A percentile compares a stretch with the other conserved stretches of the same genome.
phyloP scores from a whole-genome alignment of 75 land plant genomes.

The Picea sitchensis region DNA sequence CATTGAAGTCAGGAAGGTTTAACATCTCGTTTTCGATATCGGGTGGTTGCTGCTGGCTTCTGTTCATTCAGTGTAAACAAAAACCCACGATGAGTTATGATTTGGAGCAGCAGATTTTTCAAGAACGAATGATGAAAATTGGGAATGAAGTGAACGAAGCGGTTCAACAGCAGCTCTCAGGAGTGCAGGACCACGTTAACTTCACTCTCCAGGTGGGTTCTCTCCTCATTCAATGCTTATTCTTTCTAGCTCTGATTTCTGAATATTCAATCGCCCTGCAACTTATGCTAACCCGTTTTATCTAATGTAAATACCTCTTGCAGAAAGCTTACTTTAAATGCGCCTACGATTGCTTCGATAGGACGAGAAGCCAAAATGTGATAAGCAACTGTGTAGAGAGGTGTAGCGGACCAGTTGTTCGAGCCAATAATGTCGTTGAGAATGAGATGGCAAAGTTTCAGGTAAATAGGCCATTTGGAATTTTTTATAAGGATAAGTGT shows the following conservation, averaged over 20 bases:
- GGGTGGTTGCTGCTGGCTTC: no score
- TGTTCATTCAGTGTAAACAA: no score
- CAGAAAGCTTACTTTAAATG: slow-evolving; percentile 90
- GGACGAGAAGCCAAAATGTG: slow-evolving; percentile 53
- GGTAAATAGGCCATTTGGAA: slow-evolving; percentile 16
- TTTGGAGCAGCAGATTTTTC: slow-evolving; percentile 40
- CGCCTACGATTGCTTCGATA: slow-evolving; percentile 84
- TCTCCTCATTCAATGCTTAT: background rate
- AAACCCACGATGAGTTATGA: no score
- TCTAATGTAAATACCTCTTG: background rate
- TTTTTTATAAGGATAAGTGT: no score
- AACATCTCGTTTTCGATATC: no score
- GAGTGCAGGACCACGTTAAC: slow-evolving; percentile 81
- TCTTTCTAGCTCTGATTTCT: background rate
- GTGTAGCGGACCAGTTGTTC: slow-evolving; percentile 67
- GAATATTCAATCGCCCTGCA: background rate
- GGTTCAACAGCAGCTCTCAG: slow-evolving; percentile 55
- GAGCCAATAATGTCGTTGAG: slow-evolving; percentile 63
- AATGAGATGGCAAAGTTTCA: slow-evolving; percentile 80
- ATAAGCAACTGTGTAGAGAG: slow-evolving; percentile 72
- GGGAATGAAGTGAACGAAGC: slow-evolving; percentile 61
- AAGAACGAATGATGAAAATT: slow-evolving; percentile 52
- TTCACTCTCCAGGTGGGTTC: slow-evolving; percentile 79
- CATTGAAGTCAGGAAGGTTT: no score
- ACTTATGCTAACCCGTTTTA: slow-evolving; percentile 1